Percentiles rank a stretch among this genome's conserved stretches.
These are phyloP conservation scores for Podaxis rugospora DNA, from an alignment of 768 basidiomycete species.

Conservation along the genomic window DNA sequence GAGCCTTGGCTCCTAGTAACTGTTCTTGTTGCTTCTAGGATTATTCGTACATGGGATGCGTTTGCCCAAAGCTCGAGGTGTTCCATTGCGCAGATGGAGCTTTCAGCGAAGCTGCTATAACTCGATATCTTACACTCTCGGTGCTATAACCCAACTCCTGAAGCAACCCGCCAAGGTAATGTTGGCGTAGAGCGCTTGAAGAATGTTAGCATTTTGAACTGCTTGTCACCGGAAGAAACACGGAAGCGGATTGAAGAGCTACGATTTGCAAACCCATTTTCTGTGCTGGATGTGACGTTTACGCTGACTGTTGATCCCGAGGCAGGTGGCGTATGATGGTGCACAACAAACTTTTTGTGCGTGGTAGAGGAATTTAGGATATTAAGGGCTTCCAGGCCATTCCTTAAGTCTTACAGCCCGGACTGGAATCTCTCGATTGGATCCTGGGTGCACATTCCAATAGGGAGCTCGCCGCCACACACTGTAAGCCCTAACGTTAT, in stretches of 20 bases:
- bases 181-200: neutral
- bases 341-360: no score
- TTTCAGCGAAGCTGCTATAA: neutral
- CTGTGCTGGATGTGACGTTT: neutral
- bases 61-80: constrained; percentile 3
- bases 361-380: no score
- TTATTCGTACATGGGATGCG: neutral
- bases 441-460: no score
- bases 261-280: neutral
- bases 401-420: no score
- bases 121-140: neutral
- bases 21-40: neutral
- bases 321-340: no score
- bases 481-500: no score
- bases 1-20: neutral
- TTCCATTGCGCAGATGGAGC: neutral
- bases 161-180: neutral
- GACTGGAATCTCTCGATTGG: no score
- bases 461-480: no score
- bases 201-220: neutral
- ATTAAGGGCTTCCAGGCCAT: no score
- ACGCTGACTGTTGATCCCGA: neutral
- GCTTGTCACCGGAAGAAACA: neutral
- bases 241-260: neutral
- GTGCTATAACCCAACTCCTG: neutral